Base-by-base conservation (phyloP, 192 early-diverging fungal species). In the Coemansia sp. region DNA sequence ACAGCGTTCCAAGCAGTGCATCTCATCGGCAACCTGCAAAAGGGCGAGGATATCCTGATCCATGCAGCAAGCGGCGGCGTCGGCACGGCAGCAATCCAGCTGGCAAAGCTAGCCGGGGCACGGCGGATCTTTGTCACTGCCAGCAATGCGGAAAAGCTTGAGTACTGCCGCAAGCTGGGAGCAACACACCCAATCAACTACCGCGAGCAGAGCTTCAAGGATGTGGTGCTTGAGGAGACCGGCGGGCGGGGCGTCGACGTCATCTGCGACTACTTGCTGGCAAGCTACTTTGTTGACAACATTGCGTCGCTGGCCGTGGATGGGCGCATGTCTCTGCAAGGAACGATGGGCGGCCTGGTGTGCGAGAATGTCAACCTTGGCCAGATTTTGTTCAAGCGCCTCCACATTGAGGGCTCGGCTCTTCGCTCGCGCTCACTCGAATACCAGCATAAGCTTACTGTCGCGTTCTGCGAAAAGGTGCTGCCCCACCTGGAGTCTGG, bases 11-110 rank as follows among this genome's bases (percentile, higher is more conserved):
- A 94, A 69, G 89, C 89, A 1, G 68, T 94, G 35, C 84, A 84
- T 41, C 77, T 78, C 44, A 87, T 92, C 60, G 85, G 81, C 60
- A 69, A 84, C 14, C 35, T 91, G 6, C 62, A 84, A n/a, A 56
- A 66, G 30, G 85, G 88, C 55, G 86, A 93, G 38, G 84, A 87
- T 64, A 82, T 93, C 5, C 67, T 95, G 65, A 90, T 93, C 41
- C 93, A 95, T 75, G 93, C 92, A 6, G 93, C 89, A 2, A 90
- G 91, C 0, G 85, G 85, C 24, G 90, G 90, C 52, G 93, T 95
- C 5, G 90, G 91, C 10, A 84, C 87, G 5, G 90, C 89, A 8
- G 91, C 90, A 16, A 92, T 95, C 70, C 93, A 95, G 72, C 77
- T 95, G 12, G 93, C 93, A 39, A 90, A 87, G 62, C 53, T 70